Conservation (phyloP, 805 yeast genomes). For the Myxozyma mucilagina region DNA sequence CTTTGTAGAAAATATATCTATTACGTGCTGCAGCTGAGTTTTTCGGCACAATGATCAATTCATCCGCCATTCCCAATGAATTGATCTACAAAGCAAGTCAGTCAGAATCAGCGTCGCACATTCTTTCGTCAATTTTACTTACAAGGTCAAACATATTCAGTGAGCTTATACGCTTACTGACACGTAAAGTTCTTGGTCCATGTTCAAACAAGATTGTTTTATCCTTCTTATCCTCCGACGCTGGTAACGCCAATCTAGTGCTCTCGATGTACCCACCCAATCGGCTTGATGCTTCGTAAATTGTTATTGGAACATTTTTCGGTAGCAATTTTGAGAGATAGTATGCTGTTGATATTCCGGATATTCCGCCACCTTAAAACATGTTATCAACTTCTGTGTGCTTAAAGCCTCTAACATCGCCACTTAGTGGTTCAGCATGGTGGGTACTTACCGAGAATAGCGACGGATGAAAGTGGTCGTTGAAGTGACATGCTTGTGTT, state of each 20-base stretch:
- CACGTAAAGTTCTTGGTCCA: constrained; percentile 90
- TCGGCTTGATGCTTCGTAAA: constrained; percentile 57
- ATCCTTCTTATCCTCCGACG: constrained; percentile 20
- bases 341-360: constrained; percentile 76
- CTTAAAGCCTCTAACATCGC: not conserved
- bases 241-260: constrained; percentile 32
- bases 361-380: constrained; percentile 73
- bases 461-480: constrained; percentile 13
- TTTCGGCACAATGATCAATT: constrained; percentile 59
- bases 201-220: constrained; percentile 57
- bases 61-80: constrained; percentile 50
- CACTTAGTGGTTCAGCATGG: not conserved
- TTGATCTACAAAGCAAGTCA: constrained; percentile 33
- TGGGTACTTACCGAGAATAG: constrained; percentile 3
- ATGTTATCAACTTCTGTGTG: not conserved
- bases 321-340: constrained; percentile 45
- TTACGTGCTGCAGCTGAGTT: constrained; percentile 54
- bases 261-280: constrained; percentile 79
- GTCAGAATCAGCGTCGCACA: not conserved
- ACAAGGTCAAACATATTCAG: constrained; percentile 64
- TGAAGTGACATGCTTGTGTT: not conserved
- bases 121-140: constrained; percentile 1
- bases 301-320: constrained; percentile 44
- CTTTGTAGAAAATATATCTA: constrained; percentile 24
- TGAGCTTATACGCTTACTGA: constrained; percentile 44